Conservation (phyloP, 2,329 filamentous ascomycete species). For the Alternaria brassicicola region DNA sequence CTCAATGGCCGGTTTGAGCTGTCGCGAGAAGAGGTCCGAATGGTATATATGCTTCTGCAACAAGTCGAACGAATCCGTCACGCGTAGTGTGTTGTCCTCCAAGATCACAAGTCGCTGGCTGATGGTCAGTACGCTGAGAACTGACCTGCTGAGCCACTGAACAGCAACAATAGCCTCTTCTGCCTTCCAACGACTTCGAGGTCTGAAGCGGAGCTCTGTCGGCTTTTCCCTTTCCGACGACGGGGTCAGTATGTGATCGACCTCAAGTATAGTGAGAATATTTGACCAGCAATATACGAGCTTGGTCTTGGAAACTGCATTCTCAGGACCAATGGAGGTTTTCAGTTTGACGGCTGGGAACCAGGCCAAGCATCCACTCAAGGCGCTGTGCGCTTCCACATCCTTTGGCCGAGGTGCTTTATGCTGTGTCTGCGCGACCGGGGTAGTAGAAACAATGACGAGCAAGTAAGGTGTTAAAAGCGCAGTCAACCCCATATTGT, state of each 20-base stretch:
- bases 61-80: slow-evolving; percentile 94
- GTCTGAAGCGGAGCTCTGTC: slow-evolving; percentile 76
- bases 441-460: slow-evolving; percentile 96
- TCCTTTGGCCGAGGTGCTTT: slow-evolving; percentile 92
- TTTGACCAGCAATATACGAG: slow-evolving; percentile 99
- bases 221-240: slow-evolving; percentile 76
- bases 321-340: slow-evolving; percentile 67
- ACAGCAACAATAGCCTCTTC: slow-evolving; percentile 96
- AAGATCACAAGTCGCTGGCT: slow-evolving; percentile 91
- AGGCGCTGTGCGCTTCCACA: slow-evolving; percentile 82
- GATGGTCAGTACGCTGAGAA: slow-evolving; percentile 88
- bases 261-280: slow-evolving; percentile 89
- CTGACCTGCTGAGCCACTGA: slow-evolving; percentile 94
- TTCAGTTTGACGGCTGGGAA: slow-evolving; percentile 96
- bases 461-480: slow-evolving; percentile 95
- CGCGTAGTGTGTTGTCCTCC: slow-evolving; percentile 82
- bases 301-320: slow-evolving; percentile 78
- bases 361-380: slow-evolving; percentile 95
- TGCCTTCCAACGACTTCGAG: slow-evolving; percentile 87
- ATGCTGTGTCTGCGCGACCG: slow-evolving; percentile 93
- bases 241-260: slow-evolving; percentile 68
- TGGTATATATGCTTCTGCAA: slow-evolving; percentile 93
- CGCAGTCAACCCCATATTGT: slow-evolving; percentile 87
- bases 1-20: slow-evolving; percentile 84
- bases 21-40: slow-evolving; percentile 84